phyloP scores from a whole-genome alignment of 352 stramenopile species.

The Phytophthora crassamura region DNA sequence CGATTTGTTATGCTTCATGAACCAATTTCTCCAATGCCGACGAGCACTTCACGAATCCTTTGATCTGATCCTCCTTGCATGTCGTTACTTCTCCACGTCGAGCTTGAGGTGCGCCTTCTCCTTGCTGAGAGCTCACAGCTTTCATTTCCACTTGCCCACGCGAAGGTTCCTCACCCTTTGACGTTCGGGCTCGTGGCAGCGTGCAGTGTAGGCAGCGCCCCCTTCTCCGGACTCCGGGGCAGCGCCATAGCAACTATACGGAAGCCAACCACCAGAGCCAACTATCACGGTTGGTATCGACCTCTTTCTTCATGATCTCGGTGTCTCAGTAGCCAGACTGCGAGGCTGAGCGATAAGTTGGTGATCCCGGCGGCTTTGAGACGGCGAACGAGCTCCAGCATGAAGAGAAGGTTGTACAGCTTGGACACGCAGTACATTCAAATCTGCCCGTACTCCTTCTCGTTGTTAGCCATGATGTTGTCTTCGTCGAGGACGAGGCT shows the following conservation, averaged over 20 bases:
- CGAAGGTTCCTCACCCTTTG: conserved; percentile 38
- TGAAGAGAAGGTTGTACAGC: conserved; percentile 63
- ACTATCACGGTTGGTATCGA: conserved; percentile 23
- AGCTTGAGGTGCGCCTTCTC: conserved; percentile 40
- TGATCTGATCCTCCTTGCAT: no score
- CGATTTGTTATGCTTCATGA: no score
- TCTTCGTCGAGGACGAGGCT: conserved; percentile 26
- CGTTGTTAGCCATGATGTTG: conserved; percentile 28
- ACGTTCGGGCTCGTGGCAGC: conserved; percentile 36
- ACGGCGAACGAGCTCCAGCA: conserved; percentile 48
- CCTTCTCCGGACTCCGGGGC: conserved; percentile 37
- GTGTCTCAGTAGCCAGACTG: conserved; percentile 45
- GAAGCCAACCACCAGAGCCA: conserved; percentile 27
- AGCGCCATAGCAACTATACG: conserved; percentile 1
- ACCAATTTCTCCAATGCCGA: no score
- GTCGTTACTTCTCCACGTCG: conserved; percentile 30
- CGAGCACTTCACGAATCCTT: no score
- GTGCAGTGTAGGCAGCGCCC: conserved; percentile 50
- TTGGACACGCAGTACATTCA: conserved; percentile 55
- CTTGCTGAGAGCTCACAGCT: conserved; percentile 56
- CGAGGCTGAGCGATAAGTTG: conserved; percentile 29
- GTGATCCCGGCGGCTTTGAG: conserved; percentile 27
- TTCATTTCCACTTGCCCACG: conserved; percentile 34
- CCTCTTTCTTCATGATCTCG: conserved; percentile 40
- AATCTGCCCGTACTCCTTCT: conserved; percentile 27